Evolutionary conservation across 2,329 filamentous ascomycete species (phyloP).

Genomic region (Aspergillus chevalieri): DNA sequence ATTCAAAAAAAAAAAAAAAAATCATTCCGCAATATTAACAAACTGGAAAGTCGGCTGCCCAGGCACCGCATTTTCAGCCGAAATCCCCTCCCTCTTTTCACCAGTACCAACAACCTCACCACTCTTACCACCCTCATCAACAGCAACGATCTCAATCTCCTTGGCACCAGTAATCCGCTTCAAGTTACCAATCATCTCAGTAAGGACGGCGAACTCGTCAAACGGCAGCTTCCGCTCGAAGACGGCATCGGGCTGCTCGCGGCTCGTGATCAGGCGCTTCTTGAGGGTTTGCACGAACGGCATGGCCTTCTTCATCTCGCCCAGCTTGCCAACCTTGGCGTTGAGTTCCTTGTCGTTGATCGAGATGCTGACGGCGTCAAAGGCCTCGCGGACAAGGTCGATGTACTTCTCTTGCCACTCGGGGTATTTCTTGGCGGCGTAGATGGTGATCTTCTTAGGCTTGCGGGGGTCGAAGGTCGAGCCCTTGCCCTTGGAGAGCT

Average conservation of each 20-base stretch:
- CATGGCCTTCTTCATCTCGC: conserved; percentile 91
- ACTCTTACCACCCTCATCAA: conserved; percentile 54
- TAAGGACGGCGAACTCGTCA: conserved; percentile 70
- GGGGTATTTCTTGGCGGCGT: conserved; percentile 71
- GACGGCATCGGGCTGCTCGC: conserved; percentile 61
- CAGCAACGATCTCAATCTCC: conserved; percentile 64
- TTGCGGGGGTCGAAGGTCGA: conserved; percentile 81
- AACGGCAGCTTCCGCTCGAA: conserved; percentile 82
- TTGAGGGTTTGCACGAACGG: conserved; percentile 87
- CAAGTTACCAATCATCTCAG: conserved; percentile 71
- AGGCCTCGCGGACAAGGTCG: conserved; percentile 66
- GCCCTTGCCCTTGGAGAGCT: conserved; percentile 87
- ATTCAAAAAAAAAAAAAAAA: background rate
- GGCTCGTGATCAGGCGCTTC: conserved; percentile 64
- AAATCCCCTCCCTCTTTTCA: conserved; percentile 53
- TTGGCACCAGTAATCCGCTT: conserved; percentile 68
- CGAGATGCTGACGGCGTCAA: conserved; percentile 55
- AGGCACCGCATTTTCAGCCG: conserved; percentile 72
- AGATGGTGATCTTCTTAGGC: conserved; percentile 87
- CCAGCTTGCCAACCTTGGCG: conserved; percentile 71
- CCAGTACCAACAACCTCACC: conserved; percentile 40
- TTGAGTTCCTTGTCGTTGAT: conserved; percentile 77
- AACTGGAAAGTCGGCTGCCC: conserved; percentile 78
- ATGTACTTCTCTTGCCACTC: conserved; percentile 90
- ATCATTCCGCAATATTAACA: conserved; percentile 57